Evolutionary conservation across 306 rosid species (phyloP).

Genomic region (Cicer judaicum): DNA sequence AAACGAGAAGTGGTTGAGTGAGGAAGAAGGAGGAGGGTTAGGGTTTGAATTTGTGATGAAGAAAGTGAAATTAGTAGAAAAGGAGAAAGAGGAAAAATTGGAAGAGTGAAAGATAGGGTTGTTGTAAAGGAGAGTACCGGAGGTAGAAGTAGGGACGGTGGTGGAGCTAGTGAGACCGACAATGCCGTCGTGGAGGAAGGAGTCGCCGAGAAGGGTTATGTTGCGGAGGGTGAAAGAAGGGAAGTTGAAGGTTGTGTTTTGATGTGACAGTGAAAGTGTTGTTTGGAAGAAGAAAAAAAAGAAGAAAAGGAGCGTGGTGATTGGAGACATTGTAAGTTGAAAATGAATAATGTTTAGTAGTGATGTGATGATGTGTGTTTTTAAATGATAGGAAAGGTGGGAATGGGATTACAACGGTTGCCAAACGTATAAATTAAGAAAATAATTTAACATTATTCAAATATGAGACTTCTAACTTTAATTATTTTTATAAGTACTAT

Average conservation of each 20-base stretch:
- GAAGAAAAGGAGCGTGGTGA: constrained; percentile 8
- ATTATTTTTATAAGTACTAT: no score
- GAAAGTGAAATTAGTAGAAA: constrained; percentile 57
- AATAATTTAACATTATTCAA: no score
- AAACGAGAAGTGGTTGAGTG: constrained; percentile 68
- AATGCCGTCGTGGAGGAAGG: constrained; percentile 70
- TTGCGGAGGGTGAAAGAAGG: constrained; percentile 70
- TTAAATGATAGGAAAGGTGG: constrained; percentile 7
- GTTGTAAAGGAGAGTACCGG: constrained; percentile 67
- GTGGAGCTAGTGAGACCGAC: constrained; percentile 74
- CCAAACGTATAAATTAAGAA: not conserved
- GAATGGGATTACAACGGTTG: constrained; percentile 30
- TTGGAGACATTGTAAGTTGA: constrained; percentile 41
- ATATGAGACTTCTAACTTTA: no score
- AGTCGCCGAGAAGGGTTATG: constrained; percentile 85
- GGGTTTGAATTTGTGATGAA: constrained; percentile 55
- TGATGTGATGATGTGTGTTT: not conserved
- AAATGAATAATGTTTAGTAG: no score
- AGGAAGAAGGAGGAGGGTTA: constrained; percentile 58
- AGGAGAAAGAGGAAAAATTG: constrained; percentile 37
- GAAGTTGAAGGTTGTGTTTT: constrained; percentile 57
- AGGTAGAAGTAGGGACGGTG: constrained; percentile 70
- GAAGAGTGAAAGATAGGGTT: constrained; percentile 54
- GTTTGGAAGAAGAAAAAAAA: not conserved
- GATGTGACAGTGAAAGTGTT: constrained; percentile 3